Conservation (phyloP, 2,329 filamentous ascomycete species). For the Penicillium sclerotiorum region DNA sequence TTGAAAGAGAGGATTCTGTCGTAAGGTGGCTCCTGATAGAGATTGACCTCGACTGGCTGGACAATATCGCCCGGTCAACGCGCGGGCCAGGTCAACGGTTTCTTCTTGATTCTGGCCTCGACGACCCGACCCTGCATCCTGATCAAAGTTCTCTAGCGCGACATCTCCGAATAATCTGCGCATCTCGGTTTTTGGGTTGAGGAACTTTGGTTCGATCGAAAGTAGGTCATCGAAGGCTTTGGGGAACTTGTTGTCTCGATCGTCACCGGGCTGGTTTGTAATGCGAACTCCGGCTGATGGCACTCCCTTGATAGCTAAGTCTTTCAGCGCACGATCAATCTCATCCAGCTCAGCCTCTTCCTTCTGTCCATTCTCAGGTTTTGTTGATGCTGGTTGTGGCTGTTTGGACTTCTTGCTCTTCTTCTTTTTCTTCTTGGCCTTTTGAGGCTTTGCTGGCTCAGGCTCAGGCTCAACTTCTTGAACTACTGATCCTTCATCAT, state of each 20-base stretch:
- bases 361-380: conserved; percentile 19
- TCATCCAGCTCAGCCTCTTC: conserved; percentile 57
- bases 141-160: conserved; percentile 62
- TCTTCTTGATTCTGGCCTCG: conserved; percentile 56
- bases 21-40: conserved; percentile 70
- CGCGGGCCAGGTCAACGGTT: conserved; percentile 55
- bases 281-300: conserved; percentile 18
- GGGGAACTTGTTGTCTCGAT: conserved; percentile 35
- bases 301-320: conserved; percentile 54
- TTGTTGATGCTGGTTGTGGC: conserved; percentile 25
- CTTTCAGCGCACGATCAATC: conserved; percentile 66
- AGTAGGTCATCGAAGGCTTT: conserved; percentile 56
- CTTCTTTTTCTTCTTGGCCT: conserved; percentile 65
- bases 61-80: conserved; percentile 56
- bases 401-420: conserved; percentile 56
- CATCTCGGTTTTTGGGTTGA: conserved; percentile 93
- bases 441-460: conserved; percentile 30
- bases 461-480: conserved; percentile 22
- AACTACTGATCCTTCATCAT: conserved; percentile 30
- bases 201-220: conserved; percentile 67
- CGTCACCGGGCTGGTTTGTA: conserved; percentile 30
- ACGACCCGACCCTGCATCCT: conserved; percentile 49
- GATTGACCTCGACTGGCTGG: conserved; percentile 62
- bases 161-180: conserved; percentile 70
- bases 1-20: conserved; percentile 81